These are phyloP conservation scores for Lentinus brumalis DNA, from an alignment of 768 basidiomycete species.

Conservation along the genomic window DNA sequence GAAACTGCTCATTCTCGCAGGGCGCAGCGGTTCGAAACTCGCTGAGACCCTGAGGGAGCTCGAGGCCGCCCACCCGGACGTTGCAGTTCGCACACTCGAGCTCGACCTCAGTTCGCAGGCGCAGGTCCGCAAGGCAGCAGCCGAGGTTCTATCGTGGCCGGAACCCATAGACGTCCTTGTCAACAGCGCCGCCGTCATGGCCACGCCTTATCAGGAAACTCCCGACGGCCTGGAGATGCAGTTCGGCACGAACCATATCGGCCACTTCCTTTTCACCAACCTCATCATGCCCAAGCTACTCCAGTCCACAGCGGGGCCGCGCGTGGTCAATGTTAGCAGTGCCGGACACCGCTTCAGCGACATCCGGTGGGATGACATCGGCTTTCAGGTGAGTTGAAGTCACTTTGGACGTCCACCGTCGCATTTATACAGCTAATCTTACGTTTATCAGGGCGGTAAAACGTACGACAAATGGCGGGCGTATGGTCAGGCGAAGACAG, in stretches of 20 bases:
- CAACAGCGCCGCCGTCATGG: background rate
- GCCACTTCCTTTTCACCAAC: background rate
- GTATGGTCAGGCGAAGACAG: background rate
- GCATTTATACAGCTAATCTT: no score
- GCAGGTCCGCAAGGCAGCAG: background rate
- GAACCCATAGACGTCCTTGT: background rate
- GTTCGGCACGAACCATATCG: background rate
- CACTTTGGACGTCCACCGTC: no score
- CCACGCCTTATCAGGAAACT: background rate
- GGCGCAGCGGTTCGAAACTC: background rate
- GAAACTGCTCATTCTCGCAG: background rate
- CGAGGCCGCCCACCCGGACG: background rate
- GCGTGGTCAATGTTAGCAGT: background rate
- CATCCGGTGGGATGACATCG: no score
- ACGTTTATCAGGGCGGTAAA: background rate
- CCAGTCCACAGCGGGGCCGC: background rate
- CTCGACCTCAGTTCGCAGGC: background rate
- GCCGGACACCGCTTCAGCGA: no score
- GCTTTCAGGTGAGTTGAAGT: no score
- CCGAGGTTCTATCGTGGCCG: background rate
- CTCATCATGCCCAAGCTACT: background rate
- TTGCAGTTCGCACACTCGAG: background rate
- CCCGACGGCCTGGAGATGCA: background rate
- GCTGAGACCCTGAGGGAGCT: background rate
- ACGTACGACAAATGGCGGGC: background rate